Evolutionary conservation across 2,329 filamentous ascomycete genomes (phyloP).

Genomic region (Tolypocladium amazonense): DNA sequence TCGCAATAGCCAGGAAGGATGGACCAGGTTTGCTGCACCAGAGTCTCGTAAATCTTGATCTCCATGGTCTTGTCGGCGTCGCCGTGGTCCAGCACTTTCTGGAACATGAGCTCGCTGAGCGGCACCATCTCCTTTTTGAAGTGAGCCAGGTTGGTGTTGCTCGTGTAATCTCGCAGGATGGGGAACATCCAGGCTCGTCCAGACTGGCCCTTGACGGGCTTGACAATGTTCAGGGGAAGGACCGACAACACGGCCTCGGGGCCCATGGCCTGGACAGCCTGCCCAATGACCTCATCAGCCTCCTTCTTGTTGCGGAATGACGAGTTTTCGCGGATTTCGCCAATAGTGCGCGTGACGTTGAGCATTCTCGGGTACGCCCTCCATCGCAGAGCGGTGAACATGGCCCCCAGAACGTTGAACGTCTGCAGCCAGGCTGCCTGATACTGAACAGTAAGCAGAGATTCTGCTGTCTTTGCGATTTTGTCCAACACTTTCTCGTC

Average conservation of each 20-base stretch:
- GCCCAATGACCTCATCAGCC: conserved; percentile 80
- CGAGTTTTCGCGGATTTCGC: conserved; percentile 77
- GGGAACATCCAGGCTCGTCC: conserved; percentile 94
- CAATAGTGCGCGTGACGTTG: conserved; percentile 66
- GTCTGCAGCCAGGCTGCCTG: conserved; percentile 93
- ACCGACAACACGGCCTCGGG: conserved; percentile 73
- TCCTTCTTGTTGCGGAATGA: conserved; percentile 92
- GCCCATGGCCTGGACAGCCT: conserved; percentile 82
- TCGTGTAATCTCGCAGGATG: conserved; percentile 77
- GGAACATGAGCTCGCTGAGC: conserved; percentile 81
- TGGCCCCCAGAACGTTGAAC: conserved; percentile 75
- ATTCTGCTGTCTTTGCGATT: conserved; percentile 60
- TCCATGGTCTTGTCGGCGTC: conserved; percentile 84
- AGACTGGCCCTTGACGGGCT: conserved; percentile 64
- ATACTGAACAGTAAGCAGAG: conserved; percentile 78
- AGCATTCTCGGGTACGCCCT: conserved; percentile 68
- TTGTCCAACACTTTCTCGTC: conserved; percentile 86
- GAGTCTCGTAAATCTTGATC: conserved; percentile 93
- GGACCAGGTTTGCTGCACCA: conserved; percentile 93
- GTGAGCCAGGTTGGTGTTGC: conserved; percentile 77
- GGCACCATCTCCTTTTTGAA: conserved; percentile 83
- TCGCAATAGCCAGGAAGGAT: conserved; percentile 92
- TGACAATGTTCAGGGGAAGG: conserved; percentile 75
- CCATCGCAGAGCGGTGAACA: conserved; percentile 84
- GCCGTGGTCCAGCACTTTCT: conserved; percentile 75